Base-by-base conservation (phyloP, 2,329 filamentous ascomycete species). In the Scortechinia acanthostroma region DNA sequence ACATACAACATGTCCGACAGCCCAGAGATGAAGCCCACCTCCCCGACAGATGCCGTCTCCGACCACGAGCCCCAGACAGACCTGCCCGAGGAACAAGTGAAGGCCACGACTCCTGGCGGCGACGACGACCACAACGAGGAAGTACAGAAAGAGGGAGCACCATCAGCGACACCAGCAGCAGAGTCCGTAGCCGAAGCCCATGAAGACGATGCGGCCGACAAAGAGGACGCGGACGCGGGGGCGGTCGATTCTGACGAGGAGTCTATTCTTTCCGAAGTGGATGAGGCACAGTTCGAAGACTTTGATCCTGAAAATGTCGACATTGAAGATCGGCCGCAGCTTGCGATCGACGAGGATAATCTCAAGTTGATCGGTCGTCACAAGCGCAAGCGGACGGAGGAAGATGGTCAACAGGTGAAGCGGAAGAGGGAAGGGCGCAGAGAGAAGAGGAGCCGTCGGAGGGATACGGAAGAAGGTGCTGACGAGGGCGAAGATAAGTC, bases 241-340 rank as follows among this genome's bases (percentile, higher is more conserved):
- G 74, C 70, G 2, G 78, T 82, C 50, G 68, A 68, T 10, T 43
- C 42, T 15, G 42, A 43, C 42, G 42, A 43, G 10, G 42, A 43
- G 17, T 40, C 35, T 13, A 50, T 74, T 30, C 71, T 86, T 1
- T 85, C 80, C 19, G 82, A 86, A 56, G 77, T 85, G 50, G 82
- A 86, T 54, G 82, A 84, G 55, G 74, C 83, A 45, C 77, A 86
- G 54, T 83, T 87, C 49, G 79, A 78, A 50, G 80, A 86, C 50
- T 86, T 85, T 62, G 80, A 86, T 50, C 76, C 79, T 6, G 71
- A 76, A 37, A 78, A 74, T 4, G 77, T 78, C 48, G 77, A 80
- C 43, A 74, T 82, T 30, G 77, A 82, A 56, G 74, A 82, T 56
- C 70, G 76, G 20, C 79, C 79, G 3, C 28, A 46, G 1, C 70